These are phyloP conservation scores for Torulaspora quercuum DNA, from an alignment of 805 yeast species.

Conservation along the genomic window DNA sequence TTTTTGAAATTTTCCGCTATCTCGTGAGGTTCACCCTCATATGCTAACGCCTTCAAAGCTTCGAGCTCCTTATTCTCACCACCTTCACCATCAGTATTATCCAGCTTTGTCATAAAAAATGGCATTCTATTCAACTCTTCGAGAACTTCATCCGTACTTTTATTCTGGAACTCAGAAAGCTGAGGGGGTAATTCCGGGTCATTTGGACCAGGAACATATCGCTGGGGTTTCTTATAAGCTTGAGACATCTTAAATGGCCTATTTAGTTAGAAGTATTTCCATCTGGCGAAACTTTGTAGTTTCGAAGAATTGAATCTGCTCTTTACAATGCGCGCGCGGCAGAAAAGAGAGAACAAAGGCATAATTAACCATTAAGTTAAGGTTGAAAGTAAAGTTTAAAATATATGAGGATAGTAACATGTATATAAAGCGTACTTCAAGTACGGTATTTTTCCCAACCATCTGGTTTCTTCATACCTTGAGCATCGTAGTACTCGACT, in stretches of 20 bases:
- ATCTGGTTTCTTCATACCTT: conserved; percentile 50
- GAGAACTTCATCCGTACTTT: conserved; percentile 72
- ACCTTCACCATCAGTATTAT: conserved; percentile 70
- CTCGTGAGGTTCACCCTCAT: conserved; percentile 94
- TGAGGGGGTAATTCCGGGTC: conserved; percentile 84
- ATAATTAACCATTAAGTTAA: no score
- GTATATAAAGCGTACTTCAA: not conserved
- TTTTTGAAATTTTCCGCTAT: conserved; percentile 83
- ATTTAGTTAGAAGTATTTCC: no score
- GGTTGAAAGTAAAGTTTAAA: no score
- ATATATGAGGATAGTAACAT: not conserved
- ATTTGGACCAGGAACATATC: conserved; percentile 47
- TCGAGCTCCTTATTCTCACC: conserved; percentile 75
- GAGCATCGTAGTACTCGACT: conserved; percentile 51
- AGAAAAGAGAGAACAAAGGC: no score
- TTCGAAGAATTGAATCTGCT: no score
- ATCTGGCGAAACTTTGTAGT: no score
- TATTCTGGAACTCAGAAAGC: conserved; percentile 56
- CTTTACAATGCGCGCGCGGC: no score
- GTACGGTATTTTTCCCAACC: conserved; percentile 52
- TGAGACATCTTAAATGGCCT: no score
- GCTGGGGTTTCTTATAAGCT: conserved; percentile 34
- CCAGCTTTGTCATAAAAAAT: conserved; percentile 87
- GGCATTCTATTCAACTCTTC: conserved; percentile 80
- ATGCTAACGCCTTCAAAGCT: conserved; percentile 86